Percentiles rank a stretch among this genome's conserved stretches.
These are phyloP conservation scores for Thermomucor indicae-seudaticae DNA, from an alignment of 371 early-diverging fungal genomes.

Conservation along the genomic window DNA sequence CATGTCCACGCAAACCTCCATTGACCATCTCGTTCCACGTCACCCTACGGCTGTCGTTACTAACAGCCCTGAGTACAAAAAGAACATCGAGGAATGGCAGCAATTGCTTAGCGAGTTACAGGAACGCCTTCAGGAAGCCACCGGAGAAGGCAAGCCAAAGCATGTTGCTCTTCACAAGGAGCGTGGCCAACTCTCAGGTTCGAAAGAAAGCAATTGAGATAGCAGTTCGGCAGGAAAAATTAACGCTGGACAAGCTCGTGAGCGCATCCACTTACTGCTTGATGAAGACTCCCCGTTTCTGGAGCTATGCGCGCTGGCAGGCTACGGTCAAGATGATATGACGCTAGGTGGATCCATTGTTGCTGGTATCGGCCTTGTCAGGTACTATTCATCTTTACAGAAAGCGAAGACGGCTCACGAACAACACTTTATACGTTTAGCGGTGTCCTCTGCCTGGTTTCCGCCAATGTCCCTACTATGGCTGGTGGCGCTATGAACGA, in stretches of 20 bases:
- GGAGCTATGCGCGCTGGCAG: conserved; percentile 68
- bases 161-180: conserved; percentile 56
- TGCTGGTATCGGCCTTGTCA: conserved; percentile 67
- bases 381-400: conserved; percentile 30
- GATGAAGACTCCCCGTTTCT: conserved; percentile 76
- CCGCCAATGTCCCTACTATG: conserved; percentile 66
- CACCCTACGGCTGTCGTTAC: conserved; percentile 29
- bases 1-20: conserved; percentile 31
- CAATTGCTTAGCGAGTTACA: conserved; percentile 48
- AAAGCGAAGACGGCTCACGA: neutral
- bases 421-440: conserved; percentile 18
- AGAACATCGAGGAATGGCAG: conserved; percentile 60
- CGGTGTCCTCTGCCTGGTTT: conserved; percentile 63
- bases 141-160: conserved; percentile 55
- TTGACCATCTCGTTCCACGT: conserved; percentile 38
- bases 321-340: conserved; percentile 69
- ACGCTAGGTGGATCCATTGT: conserved; percentile 69
- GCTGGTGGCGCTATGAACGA: conserved; percentile 70
- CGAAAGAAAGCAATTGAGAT: too few species aligned
- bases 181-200: conserved; percentile 66
- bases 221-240: too few species aligned
- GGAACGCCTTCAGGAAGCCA: conserved; percentile 53
- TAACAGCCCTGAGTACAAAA: conserved; percentile 47
- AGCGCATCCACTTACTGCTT: conserved; percentile 63
- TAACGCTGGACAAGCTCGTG: conserved; percentile 61